Percentiles rank a stretch among this genome's conserved stretches.
These are phyloP conservation scores for Spatholobus suberectus DNA, from an alignment of 306 rosid genomes.

Conservation along the genomic window DNA sequence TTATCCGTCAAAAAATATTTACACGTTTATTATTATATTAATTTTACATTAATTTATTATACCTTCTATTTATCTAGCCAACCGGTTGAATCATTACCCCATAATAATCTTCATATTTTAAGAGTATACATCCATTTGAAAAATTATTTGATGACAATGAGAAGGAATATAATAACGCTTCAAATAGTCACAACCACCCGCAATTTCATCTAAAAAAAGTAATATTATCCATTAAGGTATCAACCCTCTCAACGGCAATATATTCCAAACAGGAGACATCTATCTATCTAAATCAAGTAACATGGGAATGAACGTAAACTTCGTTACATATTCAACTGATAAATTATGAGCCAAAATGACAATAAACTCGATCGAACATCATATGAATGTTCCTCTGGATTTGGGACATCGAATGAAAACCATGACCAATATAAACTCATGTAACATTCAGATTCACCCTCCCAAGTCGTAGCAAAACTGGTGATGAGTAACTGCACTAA, in stretches of 20 bases:
- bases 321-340: conserved; percentile 15
- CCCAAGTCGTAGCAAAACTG: conserved; percentile 59
- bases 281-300: conserved; percentile 36
- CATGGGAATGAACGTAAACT: conserved; percentile 15
- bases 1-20: too few species aligned
- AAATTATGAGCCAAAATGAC: conserved; percentile 7
- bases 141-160: background rate
- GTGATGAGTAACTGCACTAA: conserved; percentile 49
- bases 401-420: conserved; percentile 17
- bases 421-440: conserved; percentile 33
- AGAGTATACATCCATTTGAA: background rate
- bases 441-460: conserved; percentile 38
- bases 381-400: conserved; percentile 35
- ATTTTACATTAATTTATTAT: background rate
- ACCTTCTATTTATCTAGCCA: background rate
- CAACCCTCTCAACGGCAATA: background rate
- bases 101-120: background rate
- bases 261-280: conserved; percentile 29
- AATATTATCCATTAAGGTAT: background rate
- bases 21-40: too few species aligned
- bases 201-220: background rate
- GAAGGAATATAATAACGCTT: background rate
- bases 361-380: conserved; percentile 28
- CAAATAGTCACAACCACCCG: background rate
- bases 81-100: background rate